A percentile compares a stretch with the other conserved stretches of the same genome.
These are phyloP conservation scores for Wickerhamomyces sp. DNA, from an alignment of 1,139 yeast genomes.

Conservation along the genomic window DNA sequence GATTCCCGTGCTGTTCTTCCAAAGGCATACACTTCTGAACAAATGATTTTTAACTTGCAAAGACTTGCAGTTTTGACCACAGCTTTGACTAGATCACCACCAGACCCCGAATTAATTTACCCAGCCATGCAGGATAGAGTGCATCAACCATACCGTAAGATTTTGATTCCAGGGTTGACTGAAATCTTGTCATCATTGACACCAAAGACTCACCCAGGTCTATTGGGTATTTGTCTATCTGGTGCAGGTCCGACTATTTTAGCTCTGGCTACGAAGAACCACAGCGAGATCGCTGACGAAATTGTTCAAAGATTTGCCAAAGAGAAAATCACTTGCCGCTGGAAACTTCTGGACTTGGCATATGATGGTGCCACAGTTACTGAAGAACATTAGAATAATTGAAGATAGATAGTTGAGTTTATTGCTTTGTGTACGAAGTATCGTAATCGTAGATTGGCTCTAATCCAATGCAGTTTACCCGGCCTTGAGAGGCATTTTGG, in stretches of 20 bases:
- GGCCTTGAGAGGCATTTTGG: no score
- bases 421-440: no score
- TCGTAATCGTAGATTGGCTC: no score
- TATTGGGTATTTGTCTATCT: constrained; percentile 88
- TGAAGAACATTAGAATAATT: constrained; percentile 10
- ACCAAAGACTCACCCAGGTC: constrained; percentile 76
- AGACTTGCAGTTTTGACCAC: constrained; percentile 71
- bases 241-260: constrained; percentile 98
- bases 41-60: constrained; percentile 84
- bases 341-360: constrained; percentile 85
- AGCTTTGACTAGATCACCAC: constrained; percentile 79
- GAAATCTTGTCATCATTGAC: constrained; percentile 78
- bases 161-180: constrained; percentile 83
- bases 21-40: constrained; percentile 67
- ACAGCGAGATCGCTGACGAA: constrained; percentile 74
- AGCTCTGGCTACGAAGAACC: constrained; percentile 86
- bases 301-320: constrained; percentile 65
- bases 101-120: constrained; percentile 76
- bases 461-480: no score
- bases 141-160: constrained; percentile 93
- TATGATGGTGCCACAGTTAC: constrained; percentile 68
- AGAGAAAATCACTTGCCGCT: constrained; percentile 65
- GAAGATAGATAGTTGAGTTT: neutral
- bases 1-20: constrained; percentile 88
- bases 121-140: constrained; percentile 96